Percentiles rank a stretch among this genome's conserved stretches.
phyloP scores from a whole-genome alignment of 2,329 filamentous ascomycete genomes.

The Fusarium tricinctum region DNA sequence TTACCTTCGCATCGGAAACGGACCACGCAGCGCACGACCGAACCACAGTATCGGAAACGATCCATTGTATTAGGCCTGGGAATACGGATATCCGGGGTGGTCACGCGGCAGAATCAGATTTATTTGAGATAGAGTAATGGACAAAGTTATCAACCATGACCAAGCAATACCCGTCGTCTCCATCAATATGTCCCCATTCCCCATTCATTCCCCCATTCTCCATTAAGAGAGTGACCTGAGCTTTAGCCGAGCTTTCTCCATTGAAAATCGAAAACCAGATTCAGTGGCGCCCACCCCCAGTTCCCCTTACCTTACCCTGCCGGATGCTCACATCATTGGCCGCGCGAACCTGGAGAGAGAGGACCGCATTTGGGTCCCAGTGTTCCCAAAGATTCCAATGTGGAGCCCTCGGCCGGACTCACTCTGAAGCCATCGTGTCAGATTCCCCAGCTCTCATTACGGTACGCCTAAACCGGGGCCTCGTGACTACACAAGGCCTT shows the following conservation, averaged over 20 bases:
- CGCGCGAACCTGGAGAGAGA: neutral
- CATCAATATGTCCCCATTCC: neutral
- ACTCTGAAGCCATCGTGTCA: conserved; percentile 40
- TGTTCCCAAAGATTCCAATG: neutral
- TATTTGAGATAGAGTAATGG: conserved; percentile 30
- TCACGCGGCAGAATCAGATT: conserved; percentile 17
- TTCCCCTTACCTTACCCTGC: conserved; percentile 32
- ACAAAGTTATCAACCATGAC: conserved; percentile 35
- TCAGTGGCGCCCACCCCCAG: conserved; percentile 7
- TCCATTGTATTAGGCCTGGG: conserved; percentile 27
- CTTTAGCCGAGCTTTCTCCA: conserved; percentile 15
- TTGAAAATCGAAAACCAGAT: conserved; percentile 2
- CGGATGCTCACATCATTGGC: conserved; percentile 14
- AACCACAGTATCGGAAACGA: conserved; percentile 25
- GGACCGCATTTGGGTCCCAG: neutral
- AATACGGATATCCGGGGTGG: conserved; percentile 2
- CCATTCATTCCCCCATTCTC: no score
- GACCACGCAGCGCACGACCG: conserved; percentile 10
- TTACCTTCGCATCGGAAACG: conserved; percentile 17
- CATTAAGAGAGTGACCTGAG: neutral
- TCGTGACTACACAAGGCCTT: conserved; percentile 26
- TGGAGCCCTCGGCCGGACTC: conserved; percentile 36
- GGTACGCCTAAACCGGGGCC: conserved; percentile 25
- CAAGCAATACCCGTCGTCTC: conserved; percentile 7
- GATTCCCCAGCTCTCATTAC: conserved; percentile 28